Evolutionary conservation across 129 eudicot genomes (phyloP).

Genomic region (Pittosporum tobira): DNA sequence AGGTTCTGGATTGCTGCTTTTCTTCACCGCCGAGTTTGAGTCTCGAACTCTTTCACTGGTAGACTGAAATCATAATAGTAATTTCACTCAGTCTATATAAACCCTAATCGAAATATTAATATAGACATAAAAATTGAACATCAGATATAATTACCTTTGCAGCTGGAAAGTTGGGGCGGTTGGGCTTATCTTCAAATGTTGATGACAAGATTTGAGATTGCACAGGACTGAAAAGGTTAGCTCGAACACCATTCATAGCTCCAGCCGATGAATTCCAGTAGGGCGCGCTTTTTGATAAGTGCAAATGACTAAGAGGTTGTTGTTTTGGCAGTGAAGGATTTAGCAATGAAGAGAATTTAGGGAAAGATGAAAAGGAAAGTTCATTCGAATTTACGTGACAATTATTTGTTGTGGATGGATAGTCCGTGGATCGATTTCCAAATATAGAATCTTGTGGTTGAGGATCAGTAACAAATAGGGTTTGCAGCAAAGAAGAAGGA

Average conservation of each 20-base stretch:
- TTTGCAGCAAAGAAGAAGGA: slow-evolving; percentile 51
- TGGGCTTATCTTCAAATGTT: slow-evolving; percentile 30
- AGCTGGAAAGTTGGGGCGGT: slow-evolving; percentile 20
- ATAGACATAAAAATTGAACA: neutral
- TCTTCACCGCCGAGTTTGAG: slow-evolving; percentile 30
- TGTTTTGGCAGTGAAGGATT: slow-evolving; percentile 31
- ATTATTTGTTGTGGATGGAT: slow-evolving; percentile 3
- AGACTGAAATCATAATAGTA: slow-evolving; percentile 23
- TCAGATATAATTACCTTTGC: slow-evolving; percentile 30
- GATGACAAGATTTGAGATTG: slow-evolving; percentile 35
- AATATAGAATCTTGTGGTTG: slow-evolving; percentile 25
- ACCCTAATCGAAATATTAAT: slow-evolving; percentile 27
- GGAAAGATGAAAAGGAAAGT: slow-evolving; percentile 26
- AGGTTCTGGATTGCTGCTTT: slow-evolving; percentile 27
- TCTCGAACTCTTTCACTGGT: slow-evolving; percentile 36
- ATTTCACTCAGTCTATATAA: slow-evolving; percentile 10
- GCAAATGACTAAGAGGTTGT: slow-evolving; percentile 20
- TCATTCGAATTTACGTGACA: slow-evolving; percentile 23
- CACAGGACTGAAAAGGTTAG: slow-evolving; percentile 20
- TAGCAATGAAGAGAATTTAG: slow-evolving; percentile 23
- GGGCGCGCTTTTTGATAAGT: slow-evolving; percentile 27
- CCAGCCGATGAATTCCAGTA: slow-evolving; percentile 30
- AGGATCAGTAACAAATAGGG: slow-evolving; percentile 29
- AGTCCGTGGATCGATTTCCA: slow-evolving; percentile 21
- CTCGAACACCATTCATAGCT: slow-evolving; percentile 24